Percentiles rank a stretch among this genome's conserved stretches.
Evolutionary conservation across 768 basidiomycete species (phyloP).

Genomic region (Panaeolus papilionaceus): DNA sequence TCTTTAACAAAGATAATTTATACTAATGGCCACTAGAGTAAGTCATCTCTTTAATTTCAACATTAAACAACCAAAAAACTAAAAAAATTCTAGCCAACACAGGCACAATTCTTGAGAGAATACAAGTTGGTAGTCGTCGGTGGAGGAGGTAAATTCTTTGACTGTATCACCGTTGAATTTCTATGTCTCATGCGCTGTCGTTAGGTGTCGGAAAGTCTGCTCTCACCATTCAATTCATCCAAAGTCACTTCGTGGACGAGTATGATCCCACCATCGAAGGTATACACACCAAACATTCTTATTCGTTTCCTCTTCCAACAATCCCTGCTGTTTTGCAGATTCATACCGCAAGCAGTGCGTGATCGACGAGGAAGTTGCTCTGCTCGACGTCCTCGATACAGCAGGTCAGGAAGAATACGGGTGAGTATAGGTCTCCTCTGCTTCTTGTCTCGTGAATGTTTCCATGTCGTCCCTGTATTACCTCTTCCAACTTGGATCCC

Average conservation of each 20-base stretch:
- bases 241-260: conserved; percentile 92
- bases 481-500: background rate
- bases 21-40: conserved; percentile 47
- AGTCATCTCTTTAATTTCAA: conserved; percentile 21
- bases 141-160: conserved; percentile 74
- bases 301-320: conserved; percentile 6
- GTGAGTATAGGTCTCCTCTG: conserved; percentile 49
- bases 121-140: conserved; percentile 99
- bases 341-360: conserved; percentile 98
- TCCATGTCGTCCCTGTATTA: conserved; percentile 3
- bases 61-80: conserved; percentile 16
- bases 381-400: conserved; percentile 96
- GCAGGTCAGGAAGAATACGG: conserved; percentile 99
- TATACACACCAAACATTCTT: conserved; percentile 33
- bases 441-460: background rate
- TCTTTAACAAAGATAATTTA: conserved; percentile 19
- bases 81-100: conserved; percentile 21
- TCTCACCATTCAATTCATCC: conserved; percentile 97
- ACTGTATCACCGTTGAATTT: conserved; percentile 13
- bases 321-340: conserved; percentile 53
- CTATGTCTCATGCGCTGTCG: background rate
- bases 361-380: conserved; percentile 98
- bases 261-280: conserved; percentile 97
- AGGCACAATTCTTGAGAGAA: conserved; percentile 93
- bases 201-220: conserved; percentile 76